These are phyloP conservation scores for Fomitopsis betulina DNA, from an alignment of 1,284 basidiomycete species.

Conservation along the genomic window DNA sequence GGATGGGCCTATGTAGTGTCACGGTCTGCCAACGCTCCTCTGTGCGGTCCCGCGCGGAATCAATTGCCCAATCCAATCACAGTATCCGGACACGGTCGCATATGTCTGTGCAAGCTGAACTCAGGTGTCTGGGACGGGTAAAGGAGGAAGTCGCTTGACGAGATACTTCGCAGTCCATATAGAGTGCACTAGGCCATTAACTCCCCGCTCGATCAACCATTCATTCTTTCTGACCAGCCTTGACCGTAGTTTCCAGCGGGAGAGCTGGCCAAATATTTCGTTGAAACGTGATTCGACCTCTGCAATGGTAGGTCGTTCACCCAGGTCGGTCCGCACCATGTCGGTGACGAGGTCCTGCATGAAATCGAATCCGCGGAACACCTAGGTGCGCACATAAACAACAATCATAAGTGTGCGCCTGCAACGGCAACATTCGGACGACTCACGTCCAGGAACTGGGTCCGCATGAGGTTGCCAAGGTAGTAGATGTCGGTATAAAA, in stretches of 20 bases:
- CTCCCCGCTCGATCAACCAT: neutral
- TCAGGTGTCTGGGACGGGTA: neutral
- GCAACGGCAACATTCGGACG: too few relatives aligned
- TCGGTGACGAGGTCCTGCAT: conserved; percentile 7
- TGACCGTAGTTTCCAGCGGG: conserved; percentile 7
- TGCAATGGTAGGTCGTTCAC: conserved; percentile 11
- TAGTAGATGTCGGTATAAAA: conserved; percentile 29
- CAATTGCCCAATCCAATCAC: too few relatives aligned
- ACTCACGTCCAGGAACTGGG: conserved; percentile 15
- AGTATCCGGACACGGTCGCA: too few relatives aligned
- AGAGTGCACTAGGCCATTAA: neutral
- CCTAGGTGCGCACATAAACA: neutral
- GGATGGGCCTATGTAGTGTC: too few relatives aligned
- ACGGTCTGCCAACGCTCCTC: too few relatives aligned
- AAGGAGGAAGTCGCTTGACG: neutral
- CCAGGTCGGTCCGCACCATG: conserved; percentile 12
- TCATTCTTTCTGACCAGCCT: neutral
- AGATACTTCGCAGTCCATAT: neutral
- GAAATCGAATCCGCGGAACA: conserved; percentile 8
- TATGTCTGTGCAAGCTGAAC: too few relatives aligned
- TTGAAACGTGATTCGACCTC: conserved; percentile 11
- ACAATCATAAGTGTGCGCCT: neutral
- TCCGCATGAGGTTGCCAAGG: conserved; percentile 28
- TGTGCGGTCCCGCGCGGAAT: too few relatives aligned
- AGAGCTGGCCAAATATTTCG: neutral